Conservation (phyloP, 2,329 filamentous ascomycete species). For the Epichloe sp. region DNA sequence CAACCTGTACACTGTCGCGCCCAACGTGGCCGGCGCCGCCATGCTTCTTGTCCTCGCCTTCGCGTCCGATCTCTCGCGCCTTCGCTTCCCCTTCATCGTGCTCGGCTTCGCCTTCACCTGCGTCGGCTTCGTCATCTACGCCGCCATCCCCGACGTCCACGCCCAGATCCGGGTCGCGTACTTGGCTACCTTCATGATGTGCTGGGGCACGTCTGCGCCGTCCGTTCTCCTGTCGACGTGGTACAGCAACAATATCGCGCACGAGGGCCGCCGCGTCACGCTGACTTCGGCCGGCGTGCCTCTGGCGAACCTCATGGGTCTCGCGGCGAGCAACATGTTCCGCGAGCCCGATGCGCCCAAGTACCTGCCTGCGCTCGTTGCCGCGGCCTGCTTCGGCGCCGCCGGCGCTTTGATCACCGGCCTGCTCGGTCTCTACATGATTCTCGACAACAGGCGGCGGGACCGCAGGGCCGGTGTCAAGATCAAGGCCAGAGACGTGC, state of each 20-base stretch:
- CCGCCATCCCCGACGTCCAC: constrained; percentile 51
- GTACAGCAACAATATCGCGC: constrained; percentile 76
- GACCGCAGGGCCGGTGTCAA: constrained; percentile 38
- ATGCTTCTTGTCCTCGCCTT: constrained; percentile 65
- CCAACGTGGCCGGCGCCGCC: constrained; percentile 60
- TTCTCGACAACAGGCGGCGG: constrained; percentile 37
- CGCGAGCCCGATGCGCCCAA: constrained; percentile 48
- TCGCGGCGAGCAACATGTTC: constrained; percentile 59
- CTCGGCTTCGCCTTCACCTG: constrained; percentile 64
- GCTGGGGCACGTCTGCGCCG: constrained; percentile 63
- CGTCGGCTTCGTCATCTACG: constrained; percentile 67
- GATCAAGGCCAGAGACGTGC: constrained; percentile 30
- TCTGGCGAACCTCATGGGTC: constrained; percentile 63
- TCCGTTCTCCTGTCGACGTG: constrained; percentile 51
- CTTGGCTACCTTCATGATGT: constrained; percentile 72
- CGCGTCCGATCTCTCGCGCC: constrained; percentile 49
- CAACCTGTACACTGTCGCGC: constrained; percentile 71
- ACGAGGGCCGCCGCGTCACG: constrained; percentile 58
- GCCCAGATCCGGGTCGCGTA: constrained; percentile 53
- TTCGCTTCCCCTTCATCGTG: constrained; percentile 62
- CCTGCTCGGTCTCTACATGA: constrained; percentile 47
- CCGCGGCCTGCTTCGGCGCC: constrained; percentile 51
- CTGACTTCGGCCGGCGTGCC: constrained; percentile 63
- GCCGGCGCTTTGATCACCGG: constrained; percentile 42
- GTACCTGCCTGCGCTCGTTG: constrained; percentile 52